Base-by-base conservation (phyloP, 2,329 filamentous ascomycete genomes). In the Monascus ruber region DNA sequence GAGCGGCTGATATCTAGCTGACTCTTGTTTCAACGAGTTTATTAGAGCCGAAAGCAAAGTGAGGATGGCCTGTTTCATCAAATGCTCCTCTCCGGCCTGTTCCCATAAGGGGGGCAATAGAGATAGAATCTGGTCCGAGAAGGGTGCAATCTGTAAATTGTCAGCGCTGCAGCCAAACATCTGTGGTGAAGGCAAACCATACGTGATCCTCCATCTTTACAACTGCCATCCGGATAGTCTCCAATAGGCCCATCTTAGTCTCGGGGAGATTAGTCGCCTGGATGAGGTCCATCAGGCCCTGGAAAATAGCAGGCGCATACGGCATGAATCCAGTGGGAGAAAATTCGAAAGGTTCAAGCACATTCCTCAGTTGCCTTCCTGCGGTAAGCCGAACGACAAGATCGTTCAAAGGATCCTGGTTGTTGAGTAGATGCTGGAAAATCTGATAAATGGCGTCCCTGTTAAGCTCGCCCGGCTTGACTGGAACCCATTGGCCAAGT, bases 11-110 rank as follows among this genome's bases (percentile, higher is more conserved):
- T 93, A 94, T 11, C 79, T 74, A 44, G 81, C 74, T 4, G 86
- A 91, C 6, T 82, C 75, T 8, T 76, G 72, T 42, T 83, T 85
- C 76, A 96, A 84, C 1, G 88, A 83, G 55, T 79, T 79, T n/a
- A 94, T 84, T 9, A 98, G 71, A 2, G 86, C 81, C 1, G 85
- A 74, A 37, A 96, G 77, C 31, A 96, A 82, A 2, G 83, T 85
- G 41, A 96, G 74, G 38, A 96, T 87, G 1, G 86, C 80, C 62
- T 95, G 88, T 62, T 96, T 96, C 71, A 95, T 83, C 60, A 96
- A 77, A 62, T 87, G 85, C 53, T 91, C 85, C 43, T 94, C 83
- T 1, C 81, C 85, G 2, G 85, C 86, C 37, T 81, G 77, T 43
- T 85, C 80, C 91, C 91, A 98, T 0, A 96, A 71, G 4, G 72